Evolutionary conservation across 73 alveolate genomes (phyloP).

Genomic region (Paraurostyla sp.): DNA sequence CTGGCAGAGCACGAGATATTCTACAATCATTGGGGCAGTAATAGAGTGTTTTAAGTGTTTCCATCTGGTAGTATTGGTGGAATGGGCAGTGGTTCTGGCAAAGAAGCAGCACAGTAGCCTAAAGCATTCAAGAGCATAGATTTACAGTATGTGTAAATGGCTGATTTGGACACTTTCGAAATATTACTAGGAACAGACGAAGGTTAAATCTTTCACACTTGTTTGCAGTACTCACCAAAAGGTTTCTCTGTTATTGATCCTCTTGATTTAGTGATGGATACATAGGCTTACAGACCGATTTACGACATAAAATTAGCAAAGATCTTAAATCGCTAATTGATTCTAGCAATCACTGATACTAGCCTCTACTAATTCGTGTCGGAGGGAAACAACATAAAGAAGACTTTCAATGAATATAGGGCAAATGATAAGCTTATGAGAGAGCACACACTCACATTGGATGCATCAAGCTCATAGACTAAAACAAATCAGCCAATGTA

Average conservation of each 20-base stretch:
- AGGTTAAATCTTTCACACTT: constrained; percentile 55
- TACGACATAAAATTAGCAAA: constrained; percentile 54
- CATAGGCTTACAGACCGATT: constrained; percentile 30
- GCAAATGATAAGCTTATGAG: constrained; percentile 15
- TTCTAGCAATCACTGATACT: constrained; percentile 49
- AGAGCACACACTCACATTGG: constrained; percentile 36
- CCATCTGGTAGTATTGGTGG: background rate
- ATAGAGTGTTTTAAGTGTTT: background rate
- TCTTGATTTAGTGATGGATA: constrained; percentile 25
- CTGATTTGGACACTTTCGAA: constrained; percentile 36
- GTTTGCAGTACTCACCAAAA: constrained; percentile 24
- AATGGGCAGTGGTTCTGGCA: background rate
- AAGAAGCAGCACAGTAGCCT: background rate
- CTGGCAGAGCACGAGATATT: constrained; percentile 66
- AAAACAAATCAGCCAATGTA: background rate
- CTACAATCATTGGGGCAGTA: constrained; percentile 53
- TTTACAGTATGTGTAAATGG: background rate
- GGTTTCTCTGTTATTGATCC: constrained; percentile 33
- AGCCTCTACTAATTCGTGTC: constrained; percentile 42
- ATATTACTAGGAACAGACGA: constrained; percentile 60
- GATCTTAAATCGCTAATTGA: background rate
- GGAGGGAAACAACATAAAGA: constrained; percentile 16
- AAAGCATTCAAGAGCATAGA: constrained; percentile 41
- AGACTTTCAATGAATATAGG: constrained; percentile 29
- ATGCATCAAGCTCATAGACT: constrained; percentile 20